Evolutionary conservation across 2,329 filamentous ascomycete genomes (phyloP), one percentile per base, ranked within the genome.

Genomic region (Pyrenochaeta sp.): DNA sequence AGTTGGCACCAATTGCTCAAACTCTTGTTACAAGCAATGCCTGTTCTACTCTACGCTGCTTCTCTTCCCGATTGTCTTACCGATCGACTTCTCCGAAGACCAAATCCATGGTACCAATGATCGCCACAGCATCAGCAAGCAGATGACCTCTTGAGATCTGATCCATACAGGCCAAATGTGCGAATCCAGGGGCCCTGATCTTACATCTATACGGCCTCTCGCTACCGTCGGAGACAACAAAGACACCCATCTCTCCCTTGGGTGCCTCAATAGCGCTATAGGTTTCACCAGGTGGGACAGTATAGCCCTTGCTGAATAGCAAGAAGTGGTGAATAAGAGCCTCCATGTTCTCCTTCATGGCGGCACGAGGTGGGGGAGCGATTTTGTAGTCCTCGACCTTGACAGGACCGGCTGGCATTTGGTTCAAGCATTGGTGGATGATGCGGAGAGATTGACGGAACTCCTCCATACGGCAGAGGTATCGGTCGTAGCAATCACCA

Each of bases 261-360:
- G 95, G 95, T n/a, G 96, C 95, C 85, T 99, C 95, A 66, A 99
- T 99, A 62, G 91, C 94, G 46, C 90, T 93, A 85, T 99, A 99
- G 5, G 95, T 99, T 85, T 99, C 95, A 63, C 95, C 96, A 7
- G 96, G 95, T 43, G 95, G 95, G 3, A 99, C 95, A 44, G 92
- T 87, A 81, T 99, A 99, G 58, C 95, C 95, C 87, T 99, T 99
- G 79, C 93, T 98, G 85, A 94, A 99, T 52, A 99, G 89, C 67
- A 99, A 83, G 86, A 99, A 99, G 85, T 99, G 95, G 83, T 99
- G 95, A 77, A 99, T 99, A 43, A 99, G 87, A 39, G 95, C 93
- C 83, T 99, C 95, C 96, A 99, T 99, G 85, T 99, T 99, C 88
- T 99, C 95, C 87, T 99, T 99, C 95, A 99, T 99, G 74, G 95